Evolutionary conservation across 2,329 filamentous ascomycete genomes (phyloP), one percentile per base, ranked within the genome.

Genomic region (Colletotrichum scovillei): DNA sequence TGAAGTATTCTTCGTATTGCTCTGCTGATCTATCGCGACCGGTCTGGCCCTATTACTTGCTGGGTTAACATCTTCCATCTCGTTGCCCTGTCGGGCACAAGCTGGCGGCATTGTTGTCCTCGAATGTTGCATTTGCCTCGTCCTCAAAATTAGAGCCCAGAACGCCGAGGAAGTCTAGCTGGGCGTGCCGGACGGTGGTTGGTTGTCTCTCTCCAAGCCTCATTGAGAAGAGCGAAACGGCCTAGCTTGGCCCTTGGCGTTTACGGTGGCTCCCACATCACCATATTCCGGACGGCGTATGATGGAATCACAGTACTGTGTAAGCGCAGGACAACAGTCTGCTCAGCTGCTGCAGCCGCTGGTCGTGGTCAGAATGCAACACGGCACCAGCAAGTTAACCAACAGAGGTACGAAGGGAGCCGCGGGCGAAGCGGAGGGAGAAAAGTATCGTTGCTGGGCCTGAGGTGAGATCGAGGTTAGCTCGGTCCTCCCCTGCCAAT

Each of bases 71-170:
- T 28, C 38, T 49, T 49, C 67, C 57, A 26, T 57, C 32, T 63
- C 58, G 42, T 69, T 69, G 38, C 59, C 53, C 22, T 56, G 35
- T 35, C 64, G 30, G 67, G n/a, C 24, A 35, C 56, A 32, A 66
- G 66, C 16, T 62, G 67, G 35, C 52, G 55, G 53, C 67, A 59
- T 62, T 46, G 66, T 60, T 64, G 71, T 35, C 67, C 62, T 53
- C 49, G 62, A 28, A 24, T 35, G 32, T 55, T 62, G 62, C 57
- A 66, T 74, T 71, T 72, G 65, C 38, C 14, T 42, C 38, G 16
- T 42, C 56, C 52, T 56, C 28, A 49, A 74, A 72, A 75, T 75
- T 74, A 72, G 64, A 72, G 72, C 72, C 74, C 67, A 75, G 74
- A 71, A 62, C 68, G 71, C 72, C 74, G 58, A 75, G 67, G 11